Evolutionary conservation across 2,329 filamentous ascomycete species (phyloP).

Genomic region (Aspergillus glaucus): DNA sequence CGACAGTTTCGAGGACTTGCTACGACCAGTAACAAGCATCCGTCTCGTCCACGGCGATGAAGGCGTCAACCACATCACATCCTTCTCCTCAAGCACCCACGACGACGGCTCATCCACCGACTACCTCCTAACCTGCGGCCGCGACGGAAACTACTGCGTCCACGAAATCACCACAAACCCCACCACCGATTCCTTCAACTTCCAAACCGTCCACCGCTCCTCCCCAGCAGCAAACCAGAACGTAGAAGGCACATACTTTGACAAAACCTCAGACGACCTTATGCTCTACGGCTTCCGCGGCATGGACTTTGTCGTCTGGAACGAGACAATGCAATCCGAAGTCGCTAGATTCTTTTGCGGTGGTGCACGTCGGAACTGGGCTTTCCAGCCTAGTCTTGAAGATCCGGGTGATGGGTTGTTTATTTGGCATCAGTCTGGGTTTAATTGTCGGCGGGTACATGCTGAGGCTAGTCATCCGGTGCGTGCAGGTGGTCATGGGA

Average conservation of each 20-base stretch:
- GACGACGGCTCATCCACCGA: conserved; percentile 10
- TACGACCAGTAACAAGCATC: conserved; percentile 18
- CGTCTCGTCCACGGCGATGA: conserved; percentile 47
- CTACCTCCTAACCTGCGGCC: conserved; percentile 62
- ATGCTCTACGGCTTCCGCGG: conserved; percentile 75
- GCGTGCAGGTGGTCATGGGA: conserved; percentile 69
- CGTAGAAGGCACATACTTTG: conserved; percentile 66
- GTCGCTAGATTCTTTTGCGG: conserved; percentile 72
- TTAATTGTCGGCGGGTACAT: conserved; percentile 41
- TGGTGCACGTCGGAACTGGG: conserved; percentile 74
- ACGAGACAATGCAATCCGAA: conserved; percentile 64
- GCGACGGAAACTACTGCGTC: conserved; percentile 70
- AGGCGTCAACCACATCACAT: conserved; percentile 60
- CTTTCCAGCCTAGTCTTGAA: conserved; percentile 39
- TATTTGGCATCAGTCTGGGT: conserved; percentile 67
- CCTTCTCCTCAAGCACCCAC: conserved; percentile 11
- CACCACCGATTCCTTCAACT: conserved; percentile 21
- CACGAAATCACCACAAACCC: conserved; percentile 36
- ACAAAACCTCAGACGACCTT: conserved; percentile 47
- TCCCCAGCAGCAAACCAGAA: conserved; percentile 66
- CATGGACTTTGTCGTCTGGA: conserved; percentile 74
- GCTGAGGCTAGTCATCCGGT: conserved; percentile 45
- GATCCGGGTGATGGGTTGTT: conserved; percentile 47
- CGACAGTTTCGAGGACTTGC: conserved; percentile 7
- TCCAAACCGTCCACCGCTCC: conserved; percentile 60